Evolutionary conservation across 2,329 filamentous ascomycete species (phyloP).

Genomic region (Colletotrichum incanum): DNA sequence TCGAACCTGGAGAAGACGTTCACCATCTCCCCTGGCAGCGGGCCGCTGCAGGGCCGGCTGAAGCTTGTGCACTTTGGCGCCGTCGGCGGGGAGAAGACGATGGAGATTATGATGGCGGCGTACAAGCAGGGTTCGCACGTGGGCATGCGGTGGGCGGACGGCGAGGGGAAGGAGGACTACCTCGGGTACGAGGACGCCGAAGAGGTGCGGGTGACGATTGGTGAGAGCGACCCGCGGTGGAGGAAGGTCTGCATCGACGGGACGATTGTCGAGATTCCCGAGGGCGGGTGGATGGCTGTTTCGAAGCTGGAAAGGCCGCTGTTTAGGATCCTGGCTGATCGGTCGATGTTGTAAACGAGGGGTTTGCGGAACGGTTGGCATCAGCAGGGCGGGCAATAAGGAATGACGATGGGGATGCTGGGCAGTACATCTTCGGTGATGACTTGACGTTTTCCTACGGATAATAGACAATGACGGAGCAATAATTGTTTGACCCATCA

Average conservation of each 20-base stretch:
- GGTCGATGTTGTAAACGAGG: constrained; percentile 26
- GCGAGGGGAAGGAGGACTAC: constrained; percentile 64
- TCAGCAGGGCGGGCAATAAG: background rate
- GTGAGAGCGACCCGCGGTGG: constrained; percentile 81
- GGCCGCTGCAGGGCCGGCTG: constrained; percentile 79
- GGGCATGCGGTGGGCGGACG: constrained; percentile 63
- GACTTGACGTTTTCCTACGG: background rate
- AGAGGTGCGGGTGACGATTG: constrained; percentile 75
- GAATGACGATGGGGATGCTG: background rate
- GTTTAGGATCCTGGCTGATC: constrained; percentile 62
- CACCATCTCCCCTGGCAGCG: constrained; percentile 82
- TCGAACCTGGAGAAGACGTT: constrained; percentile 88
- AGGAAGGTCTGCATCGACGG: constrained; percentile 93
- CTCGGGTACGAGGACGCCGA: constrained; percentile 83
- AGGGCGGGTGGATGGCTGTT: constrained; percentile 80
- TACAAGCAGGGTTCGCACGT: constrained; percentile 73
- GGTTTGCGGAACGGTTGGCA: background rate
- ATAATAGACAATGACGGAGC: background rate
- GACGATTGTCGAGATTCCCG: constrained; percentile 82
- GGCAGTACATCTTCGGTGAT: background rate
- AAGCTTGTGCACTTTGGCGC: constrained; percentile 83
- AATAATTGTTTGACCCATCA: background rate
- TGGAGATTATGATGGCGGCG: constrained; percentile 82
- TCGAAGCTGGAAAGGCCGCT: constrained; percentile 60
- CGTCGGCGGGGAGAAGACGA: constrained; percentile 74